Evolutionary conservation across 2,329 filamentous ascomycete species (phyloP).

Genomic region (Colletotrichum paranaense): DNA sequence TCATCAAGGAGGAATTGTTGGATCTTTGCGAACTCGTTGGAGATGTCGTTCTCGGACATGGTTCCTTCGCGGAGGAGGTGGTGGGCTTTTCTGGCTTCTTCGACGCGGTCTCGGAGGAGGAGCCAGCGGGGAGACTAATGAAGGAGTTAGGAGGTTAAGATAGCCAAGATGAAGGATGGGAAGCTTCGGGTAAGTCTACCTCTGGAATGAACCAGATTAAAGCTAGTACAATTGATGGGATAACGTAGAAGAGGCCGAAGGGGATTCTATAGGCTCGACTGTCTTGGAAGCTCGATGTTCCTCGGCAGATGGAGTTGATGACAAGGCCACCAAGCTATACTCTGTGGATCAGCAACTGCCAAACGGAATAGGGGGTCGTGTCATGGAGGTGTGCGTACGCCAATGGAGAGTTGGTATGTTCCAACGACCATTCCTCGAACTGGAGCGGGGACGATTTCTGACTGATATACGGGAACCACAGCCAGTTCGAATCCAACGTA

Average conservation of each 20-base stretch:
- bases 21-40: slow-evolving; percentile 36
- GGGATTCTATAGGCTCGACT: slow-evolving; percentile 49
- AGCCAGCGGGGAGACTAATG: slow-evolving; percentile 45
- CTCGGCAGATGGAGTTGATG: slow-evolving; percentile 43
- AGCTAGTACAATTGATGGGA: slow-evolving; percentile 43
- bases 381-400: slow-evolving; percentile 20
- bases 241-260: slow-evolving; percentile 47
- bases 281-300: slow-evolving; percentile 42
- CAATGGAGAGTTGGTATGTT: slow-evolving; percentile 47
- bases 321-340: slow-evolving; percentile 39
- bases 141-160: slow-evolving; percentile 2
- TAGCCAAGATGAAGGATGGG: neutral
- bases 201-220: slow-evolving; percentile 44
- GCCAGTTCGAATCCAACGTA: slow-evolving; percentile 54
- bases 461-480: slow-evolving; percentile 49
- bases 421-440: slow-evolving; percentile 48
- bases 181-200: slow-evolving; percentile 6
- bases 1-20: slow-evolving; percentile 27
- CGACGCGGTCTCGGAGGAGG: slow-evolving; percentile 39
- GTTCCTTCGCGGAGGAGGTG: slow-evolving; percentile 39
- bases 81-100: slow-evolving; percentile 43
- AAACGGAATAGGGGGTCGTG: too few species aligned
- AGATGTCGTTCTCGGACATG: slow-evolving; percentile 40
- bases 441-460: slow-evolving; percentile 45
- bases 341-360: too few species aligned